phyloP scores from a whole-genome alignment of 1,284 basidiomycete species.

The Anthracocystis setariae region DNA sequence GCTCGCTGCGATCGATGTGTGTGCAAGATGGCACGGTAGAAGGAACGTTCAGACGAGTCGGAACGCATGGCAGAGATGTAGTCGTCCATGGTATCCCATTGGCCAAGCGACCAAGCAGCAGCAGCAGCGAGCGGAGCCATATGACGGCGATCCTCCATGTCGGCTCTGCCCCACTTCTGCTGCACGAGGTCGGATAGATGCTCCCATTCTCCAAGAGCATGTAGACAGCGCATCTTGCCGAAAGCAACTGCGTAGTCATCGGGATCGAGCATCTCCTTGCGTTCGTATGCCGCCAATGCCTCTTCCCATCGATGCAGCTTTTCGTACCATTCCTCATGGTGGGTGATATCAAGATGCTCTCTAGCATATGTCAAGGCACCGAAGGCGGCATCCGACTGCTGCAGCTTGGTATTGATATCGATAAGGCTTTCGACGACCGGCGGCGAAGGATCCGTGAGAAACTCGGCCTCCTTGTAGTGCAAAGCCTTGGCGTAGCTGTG shows the following conservation, averaged over 20 bases:
- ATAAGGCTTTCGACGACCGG: constrained; percentile 92
- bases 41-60: constrained; percentile 92
- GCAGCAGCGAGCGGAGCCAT: constrained; percentile 97
- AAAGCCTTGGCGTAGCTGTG: constrained; percentile 97
- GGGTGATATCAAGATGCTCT: constrained; percentile 76
- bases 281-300: constrained; percentile 86
- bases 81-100: constrained; percentile 99
- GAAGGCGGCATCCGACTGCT: constrained; percentile 73
- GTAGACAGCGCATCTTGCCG: constrained; percentile 93
- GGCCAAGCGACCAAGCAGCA: constrained; percentile 93
- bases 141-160: constrained; percentile 83
- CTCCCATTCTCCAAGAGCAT: constrained; percentile 98
- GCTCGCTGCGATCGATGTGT: constrained; percentile 96
- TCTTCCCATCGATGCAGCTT: constrained; percentile 96
- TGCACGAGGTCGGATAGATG: constrained; percentile 86
- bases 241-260: constrained; percentile 74
- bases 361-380: constrained; percentile 65
- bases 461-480: constrained; percentile 99
- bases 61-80: constrained; percentile 93
- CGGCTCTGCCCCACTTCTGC: constrained; percentile 86
- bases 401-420: constrained; percentile 94
- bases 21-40: constrained; percentile 93
- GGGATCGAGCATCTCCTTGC: constrained; percentile 76
- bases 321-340: constrained; percentile 97
- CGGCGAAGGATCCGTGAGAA: constrained; percentile 84